Evolutionary conservation across 192 early-diverging fungal species (phyloP), one percentile per base, ranked within the genome.

Genomic region (Podila verticillata): DNA sequence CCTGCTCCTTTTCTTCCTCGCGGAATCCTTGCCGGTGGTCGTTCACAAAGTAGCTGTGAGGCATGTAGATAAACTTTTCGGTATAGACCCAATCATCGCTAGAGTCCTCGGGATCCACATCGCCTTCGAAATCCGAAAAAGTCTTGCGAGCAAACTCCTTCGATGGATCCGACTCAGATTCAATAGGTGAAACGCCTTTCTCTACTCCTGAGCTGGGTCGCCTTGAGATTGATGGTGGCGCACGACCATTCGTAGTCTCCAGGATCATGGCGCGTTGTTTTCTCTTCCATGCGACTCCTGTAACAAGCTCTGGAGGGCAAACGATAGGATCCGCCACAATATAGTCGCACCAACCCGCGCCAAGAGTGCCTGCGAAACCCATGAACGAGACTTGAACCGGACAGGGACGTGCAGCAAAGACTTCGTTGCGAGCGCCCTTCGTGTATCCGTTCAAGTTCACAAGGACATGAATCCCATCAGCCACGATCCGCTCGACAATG

Each of bases 381-480:
- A 97, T 97, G 61, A 94, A 93, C 3, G 93, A 88, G 48, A 95
- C 93, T 69, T 96, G 95, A 24, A 98, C 91, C 2, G 96, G 96
- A 34, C 92, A 90, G 9, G 95, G 94, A 20, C 97, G 88, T 13
- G 95, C 95, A 0, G 96, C 96, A 89, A 97, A 97, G 7, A 98
- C 89, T 81, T 97, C 95, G 84, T 97, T 97, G 20, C 93, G 87
- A 28, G 94, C 97, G 26, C 96, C 96, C 72, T 96, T 96, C n/a
- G 97, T 98, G 81, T 98, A 97, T 31, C 97, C 97, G 77, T 98
- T 98, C 58, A 98, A 84, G 65, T 98, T 97, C 70, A 95, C 90
- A 26, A 98, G 85, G 9, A 98, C 87, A 72, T 98, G 97, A 68
- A 96, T 95, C 36, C 89, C 85, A 70, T 98, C 96, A 17, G 74